Evolutionary conservation across 2,329 filamentous ascomycete genomes (phyloP).

Genomic region (Talaromyces sp.): DNA sequence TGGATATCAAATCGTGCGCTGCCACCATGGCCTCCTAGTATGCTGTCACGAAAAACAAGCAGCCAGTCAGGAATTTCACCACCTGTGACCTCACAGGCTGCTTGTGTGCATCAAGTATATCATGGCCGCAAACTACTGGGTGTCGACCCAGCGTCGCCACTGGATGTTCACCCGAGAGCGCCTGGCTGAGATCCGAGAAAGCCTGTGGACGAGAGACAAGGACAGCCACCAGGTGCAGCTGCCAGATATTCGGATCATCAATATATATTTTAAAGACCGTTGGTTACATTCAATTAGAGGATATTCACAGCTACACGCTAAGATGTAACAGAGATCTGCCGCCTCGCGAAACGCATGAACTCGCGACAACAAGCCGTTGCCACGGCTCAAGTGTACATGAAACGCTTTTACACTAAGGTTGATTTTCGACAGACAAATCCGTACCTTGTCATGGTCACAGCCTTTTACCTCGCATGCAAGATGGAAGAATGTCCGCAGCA

Average conservation of each 20-base stretch:
- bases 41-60: background rate
- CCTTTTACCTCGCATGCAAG: slow-evolving; percentile 92
- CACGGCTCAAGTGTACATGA: slow-evolving; percentile 90
- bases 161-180: slow-evolving; percentile 88
- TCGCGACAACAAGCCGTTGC: slow-evolving; percentile 86
- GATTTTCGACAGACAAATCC: slow-evolving; percentile 91
- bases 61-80: background rate
- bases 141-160: slow-evolving; percentile 80
- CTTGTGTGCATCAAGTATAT: background rate
- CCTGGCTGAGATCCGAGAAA: slow-evolving; percentile 66
- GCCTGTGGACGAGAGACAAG: slow-evolving; percentile 70
- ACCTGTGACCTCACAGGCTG: background rate
- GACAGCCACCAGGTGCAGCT: slow-evolving; percentile 72
- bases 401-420: slow-evolving; percentile 85
- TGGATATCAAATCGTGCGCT: background rate
- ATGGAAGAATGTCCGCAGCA: slow-evolving; percentile 98
- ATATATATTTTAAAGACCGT: slow-evolving; percentile 92
- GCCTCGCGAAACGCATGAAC: slow-evolving; percentile 58
- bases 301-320: background rate
- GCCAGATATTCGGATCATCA: slow-evolving; percentile 73
- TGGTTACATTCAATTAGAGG: slow-evolving; percentile 24
- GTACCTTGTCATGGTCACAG: slow-evolving; percentile 86
- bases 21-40: background rate
- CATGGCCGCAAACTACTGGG: slow-evolving; percentile 97
- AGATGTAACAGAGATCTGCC: slow-evolving; percentile 77